A percentile compares a stretch with the other conserved stretches of the same genome.
Evolutionary conservation across 805 yeast species (phyloP).

Genomic region (Scheffersomyces amazonensis): DNA sequence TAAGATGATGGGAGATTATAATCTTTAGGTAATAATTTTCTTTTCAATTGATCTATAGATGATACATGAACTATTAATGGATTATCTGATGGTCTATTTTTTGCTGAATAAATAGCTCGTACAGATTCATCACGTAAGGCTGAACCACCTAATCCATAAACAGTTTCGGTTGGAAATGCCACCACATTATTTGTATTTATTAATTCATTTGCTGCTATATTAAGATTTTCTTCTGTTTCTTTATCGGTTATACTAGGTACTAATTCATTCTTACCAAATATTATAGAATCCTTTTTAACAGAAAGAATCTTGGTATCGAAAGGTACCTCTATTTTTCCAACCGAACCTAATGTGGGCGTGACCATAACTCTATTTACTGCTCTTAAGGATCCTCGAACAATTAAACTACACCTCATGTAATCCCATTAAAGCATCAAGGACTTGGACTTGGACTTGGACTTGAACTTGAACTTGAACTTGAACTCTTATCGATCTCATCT

Average conservation of each 20-base stretch:
- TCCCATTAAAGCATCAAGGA: background rate
- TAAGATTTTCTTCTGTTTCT: slow-evolving; percentile 49
- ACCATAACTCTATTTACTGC: background rate
- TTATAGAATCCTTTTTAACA: slow-evolving; percentile 53
- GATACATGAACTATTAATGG: slow-evolving; percentile 91
- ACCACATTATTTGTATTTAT: slow-evolving; percentile 56
- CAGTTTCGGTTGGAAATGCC: slow-evolving; percentile 97
- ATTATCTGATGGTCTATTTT: slow-evolving; percentile 92
- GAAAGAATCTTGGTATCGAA: slow-evolving; percentile 41
- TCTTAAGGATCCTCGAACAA: background rate
- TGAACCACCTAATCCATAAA: slow-evolving; percentile 92
- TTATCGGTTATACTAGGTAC: slow-evolving; percentile 49
- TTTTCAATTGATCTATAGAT: slow-evolving; percentile 65
- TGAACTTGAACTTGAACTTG: no score
- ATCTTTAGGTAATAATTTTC: slow-evolving; percentile 49
- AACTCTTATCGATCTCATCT: no score
- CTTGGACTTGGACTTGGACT: no score
- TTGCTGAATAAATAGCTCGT: slow-evolving; percentile 74
- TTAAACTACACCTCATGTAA: background rate
- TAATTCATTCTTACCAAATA: slow-evolving; percentile 41
- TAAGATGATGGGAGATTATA: slow-evolving; percentile 67
- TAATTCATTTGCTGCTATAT: slow-evolving; percentile 58
- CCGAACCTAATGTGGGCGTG: background rate
- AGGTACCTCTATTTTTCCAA: background rate
- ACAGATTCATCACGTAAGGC: slow-evolving; percentile 75